Percentiles rank a stretch among this genome's conserved stretches.
phyloP scores from a whole-genome alignment of 2,329 filamentous ascomycete species.

The Fusarium nanum region DNA sequence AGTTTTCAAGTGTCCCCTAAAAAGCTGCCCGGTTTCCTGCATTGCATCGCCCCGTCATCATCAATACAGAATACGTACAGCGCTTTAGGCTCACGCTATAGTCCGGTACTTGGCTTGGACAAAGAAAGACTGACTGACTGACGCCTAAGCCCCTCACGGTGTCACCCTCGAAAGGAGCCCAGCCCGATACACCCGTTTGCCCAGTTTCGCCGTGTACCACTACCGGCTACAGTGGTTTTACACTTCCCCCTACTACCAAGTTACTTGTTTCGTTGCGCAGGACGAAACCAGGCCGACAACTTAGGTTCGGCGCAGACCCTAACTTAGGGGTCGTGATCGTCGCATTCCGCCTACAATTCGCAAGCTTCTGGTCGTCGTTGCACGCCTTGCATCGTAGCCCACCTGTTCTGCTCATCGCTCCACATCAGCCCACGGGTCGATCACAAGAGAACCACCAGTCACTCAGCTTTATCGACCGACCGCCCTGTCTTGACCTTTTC shows the following conservation, averaged over 20 bases:
- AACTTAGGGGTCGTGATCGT: conserved; percentile 43
- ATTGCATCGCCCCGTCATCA: conserved; percentile 32
- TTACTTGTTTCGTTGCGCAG: conserved; percentile 35
- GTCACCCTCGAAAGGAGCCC: conserved; percentile 22
- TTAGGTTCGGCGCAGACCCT: conserved; percentile 38
- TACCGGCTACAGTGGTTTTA: background rate
- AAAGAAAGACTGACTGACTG: conserved; percentile 20
- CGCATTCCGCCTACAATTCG: conserved; percentile 39
- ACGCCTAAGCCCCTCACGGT: conserved; percentile 44
- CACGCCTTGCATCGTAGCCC: conserved; percentile 32
- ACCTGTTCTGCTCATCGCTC: conserved; percentile 43
- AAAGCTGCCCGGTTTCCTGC: conserved; percentile 34
- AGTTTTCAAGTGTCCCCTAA: conserved; percentile 16
- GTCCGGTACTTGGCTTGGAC: conserved; percentile 18
- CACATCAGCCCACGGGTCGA: conserved; percentile 47
- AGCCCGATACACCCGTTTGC: conserved; percentile 29
- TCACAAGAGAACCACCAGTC: conserved; percentile 43
- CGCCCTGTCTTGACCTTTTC: conserved; percentile 39
- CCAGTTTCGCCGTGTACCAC: conserved; percentile 27
- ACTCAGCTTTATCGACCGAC: conserved; percentile 38
- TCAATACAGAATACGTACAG: conserved; percentile 20
- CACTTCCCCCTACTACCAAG: conserved; percentile 34
- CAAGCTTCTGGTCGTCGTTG: conserved; percentile 31
- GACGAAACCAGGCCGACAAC: conserved; percentile 10
- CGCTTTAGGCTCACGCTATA: conserved; percentile 2